Percentiles rank a stretch among this genome's conserved stretches.
These are phyloP conservation scores for Hyaloscypha finlandica DNA, from an alignment of 495 filamentous ascomycete species.

Conservation along the genomic window DNA sequence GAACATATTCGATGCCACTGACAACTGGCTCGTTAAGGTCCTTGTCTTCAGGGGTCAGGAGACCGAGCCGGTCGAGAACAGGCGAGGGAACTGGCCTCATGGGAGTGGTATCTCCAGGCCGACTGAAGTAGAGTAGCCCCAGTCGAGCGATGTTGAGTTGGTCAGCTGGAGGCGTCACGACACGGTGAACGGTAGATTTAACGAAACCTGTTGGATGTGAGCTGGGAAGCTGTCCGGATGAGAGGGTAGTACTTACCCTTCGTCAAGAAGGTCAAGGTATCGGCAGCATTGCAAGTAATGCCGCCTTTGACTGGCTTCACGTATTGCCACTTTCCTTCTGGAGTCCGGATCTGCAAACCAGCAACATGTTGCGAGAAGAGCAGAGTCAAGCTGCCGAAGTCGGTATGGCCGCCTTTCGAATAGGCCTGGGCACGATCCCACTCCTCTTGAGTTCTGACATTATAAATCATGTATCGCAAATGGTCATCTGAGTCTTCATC, in stretches of 20 bases:
- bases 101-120: slow-evolving; percentile 43
- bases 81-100: slow-evolving; percentile 46
- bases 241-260: slow-evolving; percentile 1
- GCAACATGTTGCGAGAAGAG: slow-evolving; percentile 56
- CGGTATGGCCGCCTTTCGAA: slow-evolving; percentile 47
- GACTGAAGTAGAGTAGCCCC: slow-evolving; percentile 51
- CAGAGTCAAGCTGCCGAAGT: slow-evolving; percentile 57
- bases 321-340: slow-evolving; percentile 50
- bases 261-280: slow-evolving; percentile 48
- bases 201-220: slow-evolving; percentile 37
- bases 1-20: slow-evolving; percentile 48
- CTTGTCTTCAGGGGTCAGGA: slow-evolving; percentile 41
- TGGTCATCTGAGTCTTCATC: slow-evolving; percentile 47
- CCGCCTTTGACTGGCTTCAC: slow-evolving; percentile 51
- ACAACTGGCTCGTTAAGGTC: slow-evolving; percentile 34
- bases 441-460: slow-evolving; percentile 42
- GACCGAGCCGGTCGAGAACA: slow-evolving; percentile 46
- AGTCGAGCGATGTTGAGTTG: slow-evolving; percentile 54
- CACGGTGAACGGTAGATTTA: slow-evolving; percentile 54
- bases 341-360: slow-evolving; percentile 49
- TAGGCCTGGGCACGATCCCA: slow-evolving; percentile 29
- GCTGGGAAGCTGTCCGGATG: slow-evolving; percentile 18
- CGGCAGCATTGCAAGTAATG: slow-evolving; percentile 55
- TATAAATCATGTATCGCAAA: slow-evolving; percentile 57
- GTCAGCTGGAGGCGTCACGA: slow-evolving; percentile 50